Base-by-base conservation (phyloP, 768 basidiomycete species). In the Boletus pseudo-olivaceus region DNA sequence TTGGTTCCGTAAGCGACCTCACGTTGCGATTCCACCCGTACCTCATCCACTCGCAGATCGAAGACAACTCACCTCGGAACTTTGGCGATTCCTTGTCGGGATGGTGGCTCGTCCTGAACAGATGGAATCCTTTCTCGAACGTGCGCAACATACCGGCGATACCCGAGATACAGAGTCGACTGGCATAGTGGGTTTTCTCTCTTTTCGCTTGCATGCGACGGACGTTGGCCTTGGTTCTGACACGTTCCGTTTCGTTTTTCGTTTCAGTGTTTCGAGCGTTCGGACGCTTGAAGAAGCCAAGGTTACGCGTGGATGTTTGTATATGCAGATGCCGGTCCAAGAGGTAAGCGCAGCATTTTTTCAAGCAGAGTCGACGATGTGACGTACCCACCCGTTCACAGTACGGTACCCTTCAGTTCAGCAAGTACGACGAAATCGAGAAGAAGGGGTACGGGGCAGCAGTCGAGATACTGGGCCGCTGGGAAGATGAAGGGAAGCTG, bases 271-370 rank as follows among this genome's bases (percentile, higher is more conserved):
- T 2, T 96, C 97, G 61, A 93, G 92, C 59, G 94, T 98, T 32
- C 91, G 86, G 65, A 96, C 93, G 1, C 76, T 98, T 7, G 94
- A 97, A 69, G 94, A 96, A 58, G 95, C 93, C n/a, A 98, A 98
- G 71, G 81, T 83, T 7, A 81, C 87, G 3, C 88, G 87, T 9
- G 91, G 89, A 2, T 95, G 93, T 65, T 73, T 98, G 42, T 98
- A 99, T 66, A 85, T 97, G 71, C 82, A 83, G 55, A 90, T 98
- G 88, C 97, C 97, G 0, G 95, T 99, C 12, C 92, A 97, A 59
- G 84, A 91, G 73, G 90, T 91, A 62, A 57, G 77, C 64, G 5
- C 23, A 30, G n/a, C 9, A 4, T 19, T n/a, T 30, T 7, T 10
- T 39, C 32, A n/a, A 48, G 35, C 6, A 29, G 30, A 49, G 46